Conservation (phyloP, 1,284 basidiomycete species). For the Veloporphyrellus conicus region DNA sequence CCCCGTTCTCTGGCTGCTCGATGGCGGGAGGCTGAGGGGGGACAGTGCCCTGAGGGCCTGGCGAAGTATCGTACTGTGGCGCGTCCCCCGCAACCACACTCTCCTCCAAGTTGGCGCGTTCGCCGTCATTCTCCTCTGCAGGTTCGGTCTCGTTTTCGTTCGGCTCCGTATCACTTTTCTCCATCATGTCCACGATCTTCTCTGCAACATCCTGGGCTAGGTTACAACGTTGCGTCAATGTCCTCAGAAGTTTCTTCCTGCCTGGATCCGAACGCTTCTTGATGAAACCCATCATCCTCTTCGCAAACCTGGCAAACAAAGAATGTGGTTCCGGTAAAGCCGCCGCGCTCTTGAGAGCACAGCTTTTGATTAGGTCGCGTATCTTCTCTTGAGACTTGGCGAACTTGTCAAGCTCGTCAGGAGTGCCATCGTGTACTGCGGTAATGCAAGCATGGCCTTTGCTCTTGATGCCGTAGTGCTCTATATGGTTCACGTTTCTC, state of each 20-base stretch:
- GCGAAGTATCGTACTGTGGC: too few relatives aligned
- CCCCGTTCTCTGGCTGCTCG: too few relatives aligned
- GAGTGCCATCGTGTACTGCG: conserved; percentile 27
- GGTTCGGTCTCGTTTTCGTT: background rate
- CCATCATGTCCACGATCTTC: conserved; percentile 26
- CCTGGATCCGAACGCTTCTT: conserved; percentile 12
- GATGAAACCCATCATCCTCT: conserved; percentile 21
- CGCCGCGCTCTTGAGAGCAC: conserved; percentile 14
- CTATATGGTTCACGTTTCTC: conserved; percentile 32
- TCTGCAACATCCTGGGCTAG: conserved; percentile 27
- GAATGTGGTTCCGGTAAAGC: conserved; percentile 15
- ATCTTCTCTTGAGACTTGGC: conserved; percentile 20
- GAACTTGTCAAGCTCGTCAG: conserved; percentile 25
- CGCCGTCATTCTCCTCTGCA: background rate
- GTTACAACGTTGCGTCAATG: conserved; percentile 27
- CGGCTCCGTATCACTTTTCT: conserved; percentile 10
- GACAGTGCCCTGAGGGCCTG: too few relatives aligned
- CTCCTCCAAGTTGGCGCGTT: too few relatives aligned
- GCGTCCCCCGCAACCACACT: too few relatives aligned
- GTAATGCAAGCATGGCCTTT: conserved; percentile 40
- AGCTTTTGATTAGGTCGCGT: conserved; percentile 18
- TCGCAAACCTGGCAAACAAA: conserved; percentile 21
- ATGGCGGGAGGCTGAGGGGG: too few relatives aligned
- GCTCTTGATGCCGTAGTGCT: conserved; percentile 31
- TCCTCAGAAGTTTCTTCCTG: conserved; percentile 21